Conservation (phyloP, 2,329 filamentous ascomycete genomes). For the Cytospora piceicola region DNA sequence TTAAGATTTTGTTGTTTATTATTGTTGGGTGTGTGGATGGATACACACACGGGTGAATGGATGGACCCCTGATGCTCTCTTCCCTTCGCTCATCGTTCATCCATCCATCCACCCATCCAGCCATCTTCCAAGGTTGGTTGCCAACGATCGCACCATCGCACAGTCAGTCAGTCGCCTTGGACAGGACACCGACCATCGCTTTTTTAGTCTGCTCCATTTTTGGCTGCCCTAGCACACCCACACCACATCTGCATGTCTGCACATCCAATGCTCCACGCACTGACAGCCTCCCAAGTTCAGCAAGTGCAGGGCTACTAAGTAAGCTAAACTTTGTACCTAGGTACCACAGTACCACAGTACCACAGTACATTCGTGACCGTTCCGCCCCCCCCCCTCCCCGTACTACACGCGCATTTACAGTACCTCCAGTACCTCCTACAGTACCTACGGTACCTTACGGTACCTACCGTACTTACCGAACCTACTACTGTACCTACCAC, state of each 20-base stretch:
- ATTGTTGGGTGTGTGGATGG: not conserved
- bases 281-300: not conserved
- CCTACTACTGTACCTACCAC: not conserved
- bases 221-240: not conserved
- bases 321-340: not conserved
- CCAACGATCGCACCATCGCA: not conserved
- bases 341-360: not conserved
- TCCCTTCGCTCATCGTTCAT: not conserved
- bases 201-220: slow-evolving; percentile 12
- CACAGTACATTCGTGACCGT: not conserved
- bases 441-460: no score
- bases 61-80: not conserved
- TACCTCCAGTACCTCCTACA: not conserved
- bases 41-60: not conserved
- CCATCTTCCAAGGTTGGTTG: no score
- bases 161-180: slow-evolving; percentile 4
- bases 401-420: no score
- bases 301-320: not conserved
- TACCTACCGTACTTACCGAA: not conserved
- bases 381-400: no score
- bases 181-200: slow-evolving; percentile 25
- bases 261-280: not conserved
- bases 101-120: no score
- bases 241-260: no score
- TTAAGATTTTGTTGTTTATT: not conserved